phyloP scores from a whole-genome alignment of 495 filamentous ascomycete species.

The Opeltia flavorubescens region DNA sequence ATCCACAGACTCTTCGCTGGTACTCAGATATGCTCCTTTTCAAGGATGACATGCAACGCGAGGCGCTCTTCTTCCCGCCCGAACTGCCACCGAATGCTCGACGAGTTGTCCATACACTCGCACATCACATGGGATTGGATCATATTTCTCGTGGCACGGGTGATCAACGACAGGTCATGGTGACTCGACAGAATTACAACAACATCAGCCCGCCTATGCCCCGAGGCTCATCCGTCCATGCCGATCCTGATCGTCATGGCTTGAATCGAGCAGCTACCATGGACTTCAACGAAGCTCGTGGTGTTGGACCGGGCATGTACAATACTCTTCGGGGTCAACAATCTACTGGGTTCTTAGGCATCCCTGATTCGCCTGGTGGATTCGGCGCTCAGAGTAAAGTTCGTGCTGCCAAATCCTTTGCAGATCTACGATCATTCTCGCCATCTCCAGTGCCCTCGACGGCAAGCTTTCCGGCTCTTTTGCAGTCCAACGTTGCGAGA shows the following conservation, averaged over 20 bases:
- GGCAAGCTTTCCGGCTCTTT: conserved; percentile 65
- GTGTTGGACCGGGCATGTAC: conserved; percentile 50
- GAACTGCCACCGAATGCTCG: conserved; percentile 70
- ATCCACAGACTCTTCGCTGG: conserved; percentile 71
- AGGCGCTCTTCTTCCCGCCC: conserved; percentile 69
- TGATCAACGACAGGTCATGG: conserved; percentile 76
- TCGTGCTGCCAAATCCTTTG: conserved; percentile 92
- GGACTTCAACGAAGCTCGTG: conserved; percentile 85
- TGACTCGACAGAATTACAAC: conserved; percentile 49
- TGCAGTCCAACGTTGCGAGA: conserved; percentile 50
- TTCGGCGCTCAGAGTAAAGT: conserved; percentile 57
- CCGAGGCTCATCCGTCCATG: conserved; percentile 41
- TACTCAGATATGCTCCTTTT: conserved; percentile 84
- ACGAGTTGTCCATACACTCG: conserved; percentile 80
- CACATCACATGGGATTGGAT: conserved; percentile 84
- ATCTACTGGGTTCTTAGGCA: conserved; percentile 58
- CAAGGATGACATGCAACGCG: conserved; percentile 61
- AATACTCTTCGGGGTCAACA: conserved; percentile 62
- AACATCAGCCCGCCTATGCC: conserved; percentile 53
- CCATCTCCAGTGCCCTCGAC: conserved; percentile 85
- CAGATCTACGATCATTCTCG: conserved; percentile 86
- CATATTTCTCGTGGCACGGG: conserved; percentile 81
- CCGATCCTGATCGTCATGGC: conserved; percentile 62
- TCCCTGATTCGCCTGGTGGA: conserved; percentile 68
- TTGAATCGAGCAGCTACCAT: conserved; percentile 94